These are phyloP conservation scores for Zizania palustris DNA, from an alignment of 202 grass and related monocot genomes.

Conservation along the genomic window DNA sequence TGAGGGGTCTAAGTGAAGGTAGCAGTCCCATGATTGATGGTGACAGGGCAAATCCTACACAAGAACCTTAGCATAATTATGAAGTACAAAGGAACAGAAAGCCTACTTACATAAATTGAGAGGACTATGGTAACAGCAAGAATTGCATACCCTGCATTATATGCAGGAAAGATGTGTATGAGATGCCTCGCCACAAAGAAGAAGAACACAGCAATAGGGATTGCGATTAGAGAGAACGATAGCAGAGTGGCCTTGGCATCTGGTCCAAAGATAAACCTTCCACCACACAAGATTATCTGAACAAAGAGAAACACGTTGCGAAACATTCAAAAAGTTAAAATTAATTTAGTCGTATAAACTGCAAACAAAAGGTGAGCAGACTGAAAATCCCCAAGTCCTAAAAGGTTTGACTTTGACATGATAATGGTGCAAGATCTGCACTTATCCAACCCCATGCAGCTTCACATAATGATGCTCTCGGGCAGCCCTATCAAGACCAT, in stretches of 20 bases:
- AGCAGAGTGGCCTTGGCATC: conserved; percentile 63
- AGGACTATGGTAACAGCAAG: conserved; percentile 60
- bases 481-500: background rate
- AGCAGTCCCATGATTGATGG: background rate
- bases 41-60: conserved; percentile 11
- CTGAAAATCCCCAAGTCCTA: background rate
- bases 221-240: conserved; percentile 60
- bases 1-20: background rate
- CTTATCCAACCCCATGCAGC: background rate
- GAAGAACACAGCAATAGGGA: conserved; percentile 74
- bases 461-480: background rate
- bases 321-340: conserved; percentile 33
- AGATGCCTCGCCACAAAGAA: conserved; percentile 77
- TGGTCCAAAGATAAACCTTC: conserved; percentile 87
- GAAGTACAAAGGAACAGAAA: conserved; percentile 31
- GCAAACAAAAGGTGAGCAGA: background rate
- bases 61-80: conserved; percentile 5
- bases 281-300: conserved; percentile 79
- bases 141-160: conserved; percentile 76
- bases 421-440: background rate
- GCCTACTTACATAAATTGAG: conserved; percentile 69
- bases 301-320: conserved; percentile 7
- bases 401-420: background rate
- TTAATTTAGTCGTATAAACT: background rate
- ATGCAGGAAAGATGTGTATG: conserved; percentile 80